Conservation (phyloP, 2,329 filamentous ascomycete species). For the Sporothrix curviconia region DNA sequence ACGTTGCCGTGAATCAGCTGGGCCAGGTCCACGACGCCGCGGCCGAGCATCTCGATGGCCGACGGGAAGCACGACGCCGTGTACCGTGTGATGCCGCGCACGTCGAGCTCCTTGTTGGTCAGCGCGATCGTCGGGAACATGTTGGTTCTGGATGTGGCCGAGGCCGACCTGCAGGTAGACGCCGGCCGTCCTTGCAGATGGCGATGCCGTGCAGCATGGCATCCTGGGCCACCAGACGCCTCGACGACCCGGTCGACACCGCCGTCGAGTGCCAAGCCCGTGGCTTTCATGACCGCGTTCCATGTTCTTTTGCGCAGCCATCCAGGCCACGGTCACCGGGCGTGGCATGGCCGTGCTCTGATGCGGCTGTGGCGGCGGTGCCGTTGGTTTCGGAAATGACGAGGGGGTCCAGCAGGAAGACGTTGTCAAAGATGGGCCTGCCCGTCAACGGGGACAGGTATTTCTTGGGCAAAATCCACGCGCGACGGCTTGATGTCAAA, state of each 20-base stretch:
- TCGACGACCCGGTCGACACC: conserved; percentile 76
- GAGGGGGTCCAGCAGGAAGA: conserved; percentile 56
- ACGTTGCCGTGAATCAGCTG: conserved; percentile 70
- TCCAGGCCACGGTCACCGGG: conserved; percentile 9
- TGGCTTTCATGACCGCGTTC: conserved; percentile 55
- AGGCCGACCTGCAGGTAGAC: conserved; percentile 85
- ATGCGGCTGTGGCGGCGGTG: neutral
- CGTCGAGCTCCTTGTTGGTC: conserved; percentile 81
- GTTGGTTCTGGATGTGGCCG: conserved; percentile 71
- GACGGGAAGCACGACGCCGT: conserved; percentile 79
- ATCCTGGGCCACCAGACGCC: conserved; percentile 68
- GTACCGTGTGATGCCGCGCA: conserved; percentile 78
- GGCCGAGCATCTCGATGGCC: conserved; percentile 67
- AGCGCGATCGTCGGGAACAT: conserved; percentile 86
- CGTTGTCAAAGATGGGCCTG: conserved; percentile 61
- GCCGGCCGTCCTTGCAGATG: conserved; percentile 61
- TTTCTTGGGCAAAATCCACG: conserved; percentile 67
- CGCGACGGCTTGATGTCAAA: conserved; percentile 80
- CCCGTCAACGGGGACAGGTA: conserved; percentile 29
- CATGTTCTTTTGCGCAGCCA: conserved; percentile 6
- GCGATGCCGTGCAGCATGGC: conserved; percentile 71
- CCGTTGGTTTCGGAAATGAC: conserved; percentile 44
- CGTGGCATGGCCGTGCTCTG: neutral
- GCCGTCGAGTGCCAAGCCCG: conserved; percentile 45
- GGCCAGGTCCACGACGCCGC: conserved; percentile 72